phyloP scores from a whole-genome alignment of 352 stramenopile genomes.

The Elongisporangium undulatum region DNA sequence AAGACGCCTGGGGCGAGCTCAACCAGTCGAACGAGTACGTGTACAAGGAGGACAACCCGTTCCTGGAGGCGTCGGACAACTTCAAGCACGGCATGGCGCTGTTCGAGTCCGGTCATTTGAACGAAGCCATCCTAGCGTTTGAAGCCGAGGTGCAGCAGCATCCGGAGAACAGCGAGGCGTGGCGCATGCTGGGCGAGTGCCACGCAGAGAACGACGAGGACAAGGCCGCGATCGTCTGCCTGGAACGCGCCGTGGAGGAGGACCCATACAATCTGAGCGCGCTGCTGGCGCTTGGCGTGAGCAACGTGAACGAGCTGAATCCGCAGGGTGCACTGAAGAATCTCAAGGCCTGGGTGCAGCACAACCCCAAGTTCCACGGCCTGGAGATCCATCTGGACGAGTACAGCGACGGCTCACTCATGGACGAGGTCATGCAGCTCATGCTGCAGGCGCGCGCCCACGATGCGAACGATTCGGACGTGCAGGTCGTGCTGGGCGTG shows the following conservation, averaged over 20 bases:
- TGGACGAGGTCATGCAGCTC: conserved; percentile 93
- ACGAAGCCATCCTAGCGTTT: conserved; percentile 93
- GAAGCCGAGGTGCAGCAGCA: conserved; percentile 94
- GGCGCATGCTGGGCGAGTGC: conserved; percentile 92
- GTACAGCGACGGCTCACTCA: conserved; percentile 87
- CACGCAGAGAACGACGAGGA: conserved; percentile 97
- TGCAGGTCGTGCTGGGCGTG: conserved; percentile 93
- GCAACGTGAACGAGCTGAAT: conserved; percentile 97
- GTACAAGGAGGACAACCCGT: conserved; percentile 79
- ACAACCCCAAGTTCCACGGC: conserved; percentile 97
- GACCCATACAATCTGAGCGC: conserved; percentile 95
- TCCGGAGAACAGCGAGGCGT: conserved; percentile 92
- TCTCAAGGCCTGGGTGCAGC: conserved; percentile 94
- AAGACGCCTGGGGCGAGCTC: conserved; percentile 65
- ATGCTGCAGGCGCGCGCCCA: conserved; percentile 89
- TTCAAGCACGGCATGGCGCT: conserved; percentile 74
- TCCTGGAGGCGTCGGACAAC: conserved; percentile 52
- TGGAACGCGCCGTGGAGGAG: conserved; percentile 91
- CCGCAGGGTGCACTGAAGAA: conserved; percentile 90
- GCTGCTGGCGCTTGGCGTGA: conserved; percentile 91
- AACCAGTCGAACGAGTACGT: conserved; percentile 53
- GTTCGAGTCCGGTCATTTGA: conserved; percentile 89
- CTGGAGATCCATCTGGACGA: conserved; percentile 87
- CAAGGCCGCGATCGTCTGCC: conserved; percentile 93
- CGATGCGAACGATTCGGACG: conserved; percentile 70